Conservation (phyloP, 257 asterid species). For the Anisodus acutangulus region DNA sequence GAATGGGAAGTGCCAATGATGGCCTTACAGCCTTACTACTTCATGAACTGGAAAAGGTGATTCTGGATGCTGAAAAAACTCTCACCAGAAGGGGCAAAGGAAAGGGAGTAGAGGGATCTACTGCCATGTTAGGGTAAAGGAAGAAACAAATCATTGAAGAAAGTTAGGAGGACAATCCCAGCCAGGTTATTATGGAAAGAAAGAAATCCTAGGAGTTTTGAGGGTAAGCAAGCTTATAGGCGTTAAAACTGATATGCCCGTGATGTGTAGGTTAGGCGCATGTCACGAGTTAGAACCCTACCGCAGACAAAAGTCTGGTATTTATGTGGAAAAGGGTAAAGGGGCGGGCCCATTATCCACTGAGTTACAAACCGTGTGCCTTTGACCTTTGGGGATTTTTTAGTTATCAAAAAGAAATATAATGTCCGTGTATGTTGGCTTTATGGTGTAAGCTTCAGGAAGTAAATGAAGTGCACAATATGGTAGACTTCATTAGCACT, state of each 20-base stretch:
- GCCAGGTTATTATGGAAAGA: background rate
- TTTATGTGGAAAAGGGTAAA: conserved; percentile 11
- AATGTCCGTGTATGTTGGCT: background rate
- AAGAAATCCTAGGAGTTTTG: conserved; percentile 8
- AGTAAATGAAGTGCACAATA: background rate
- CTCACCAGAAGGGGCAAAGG: background rate
- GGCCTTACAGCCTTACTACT: background rate
- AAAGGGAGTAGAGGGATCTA: conserved; percentile 24
- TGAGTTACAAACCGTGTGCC: background rate
- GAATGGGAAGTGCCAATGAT: background rate
- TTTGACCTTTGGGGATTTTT: background rate
- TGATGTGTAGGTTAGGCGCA: conserved; percentile 7
- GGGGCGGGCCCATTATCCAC: background rate
- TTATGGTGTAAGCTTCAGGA: conserved; percentile 16
- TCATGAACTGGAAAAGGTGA: conserved; percentile 18
- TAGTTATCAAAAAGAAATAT: background rate
- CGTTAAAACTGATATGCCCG: background rate
- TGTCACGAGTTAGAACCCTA: background rate
- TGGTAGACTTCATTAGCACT: conserved; percentile 4
- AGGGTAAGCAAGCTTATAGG: conserved; percentile 22
- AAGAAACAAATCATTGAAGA: background rate
- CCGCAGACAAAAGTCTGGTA: background rate
- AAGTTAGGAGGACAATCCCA: conserved; percentile 21
- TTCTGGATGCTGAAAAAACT: conserved; percentile 9
- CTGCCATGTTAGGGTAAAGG: background rate